Evolutionary conservation across 2,329 filamentous ascomycete species (phyloP), one percentile per base, ranked within the genome.

Genomic region (Leptographium radiaticola): DNA sequence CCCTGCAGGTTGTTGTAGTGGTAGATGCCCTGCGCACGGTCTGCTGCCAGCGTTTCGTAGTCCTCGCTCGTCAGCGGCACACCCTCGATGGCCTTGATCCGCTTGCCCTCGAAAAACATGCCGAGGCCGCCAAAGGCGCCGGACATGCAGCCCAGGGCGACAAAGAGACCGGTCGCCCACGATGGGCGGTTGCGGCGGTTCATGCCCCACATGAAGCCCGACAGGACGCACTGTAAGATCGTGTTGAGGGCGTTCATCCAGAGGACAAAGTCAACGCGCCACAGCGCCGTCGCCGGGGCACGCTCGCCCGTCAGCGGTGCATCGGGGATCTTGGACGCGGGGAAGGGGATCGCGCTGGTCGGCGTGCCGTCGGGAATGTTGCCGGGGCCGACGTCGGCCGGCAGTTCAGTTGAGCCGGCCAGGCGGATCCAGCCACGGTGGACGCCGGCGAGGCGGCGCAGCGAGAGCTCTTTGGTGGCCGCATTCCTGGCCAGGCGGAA

Each of bases 211-310:
- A 95, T 94, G 69, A 89, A 86, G 4, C 78, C 83, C 10, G 81
- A 85, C 2, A 95, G 74, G 18, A 80, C 75, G 42, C 75, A 75
- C 66, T 95, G 89, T 46, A 93, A 75, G 53, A 90, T 76, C 0
- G 88, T 93, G 63, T 95, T 94, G 70, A 73, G 75, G 4, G 89
- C 76, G 68, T 89, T 89, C 60, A 83, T 75, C 84, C 84, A 90
- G 39, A 94, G 74, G 38, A 91, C 80, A 54, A 85, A 80, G 59
- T 93, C 87, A 63, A 95, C 71, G 67, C 87, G 90, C 86, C 87
- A 91, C 12, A 77, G 59, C 25, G 69, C 68, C 0, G 86, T 89
- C 2, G 84, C 76, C 4, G 78, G 76, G 0, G 87, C 86, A 6
- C 85, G 80, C 16, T 78, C 66, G 11, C 84, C 86, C 0, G 87